Percentiles rank a stretch among this genome's conserved stretches.
These are phyloP conservation scores for Stygiomarasmius scandens DNA, from an alignment of 1,284 basidiomycete species.

Conservation along the genomic window DNA sequence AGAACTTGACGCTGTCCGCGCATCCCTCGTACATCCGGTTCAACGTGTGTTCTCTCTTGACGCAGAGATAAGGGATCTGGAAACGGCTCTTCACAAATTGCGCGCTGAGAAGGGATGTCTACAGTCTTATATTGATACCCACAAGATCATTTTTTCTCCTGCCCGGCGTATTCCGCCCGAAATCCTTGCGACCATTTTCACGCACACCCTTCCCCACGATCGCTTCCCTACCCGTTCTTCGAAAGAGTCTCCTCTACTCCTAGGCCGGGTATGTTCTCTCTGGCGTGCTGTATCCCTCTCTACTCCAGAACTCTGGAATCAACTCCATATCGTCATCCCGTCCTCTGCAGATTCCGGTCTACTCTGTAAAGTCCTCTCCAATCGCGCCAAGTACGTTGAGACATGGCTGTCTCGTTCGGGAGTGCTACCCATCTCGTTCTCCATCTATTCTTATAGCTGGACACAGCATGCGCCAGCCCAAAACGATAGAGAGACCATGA, in stretches of 20 bases:
- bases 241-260: not conserved
- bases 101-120: not conserved
- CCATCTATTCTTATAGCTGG: not conserved
- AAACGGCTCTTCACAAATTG: not conserved
- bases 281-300: not conserved
- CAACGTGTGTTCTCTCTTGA: not conserved
- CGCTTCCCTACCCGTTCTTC: not conserved
- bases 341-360: not conserved
- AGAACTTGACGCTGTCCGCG: not conserved
- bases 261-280: not conserved
- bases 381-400: not conserved
- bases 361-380: not conserved
- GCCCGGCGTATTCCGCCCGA: not conserved
- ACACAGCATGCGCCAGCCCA: not conserved
- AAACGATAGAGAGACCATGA: not conserved
- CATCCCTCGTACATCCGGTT: not conserved
- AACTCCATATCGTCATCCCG: not conserved
- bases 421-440: slow-evolving; percentile 3
- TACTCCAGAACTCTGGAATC: not conserved
- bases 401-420: slow-evolving; percentile 2
- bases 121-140: slow-evolving; percentile 1
- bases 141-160: not conserved
- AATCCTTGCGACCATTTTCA: not conserved
- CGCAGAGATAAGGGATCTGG: not conserved
- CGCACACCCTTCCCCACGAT: not conserved